Conservation (phyloP, 2,329 filamentous ascomycete species). For the Sporothrix globosa region DNA sequence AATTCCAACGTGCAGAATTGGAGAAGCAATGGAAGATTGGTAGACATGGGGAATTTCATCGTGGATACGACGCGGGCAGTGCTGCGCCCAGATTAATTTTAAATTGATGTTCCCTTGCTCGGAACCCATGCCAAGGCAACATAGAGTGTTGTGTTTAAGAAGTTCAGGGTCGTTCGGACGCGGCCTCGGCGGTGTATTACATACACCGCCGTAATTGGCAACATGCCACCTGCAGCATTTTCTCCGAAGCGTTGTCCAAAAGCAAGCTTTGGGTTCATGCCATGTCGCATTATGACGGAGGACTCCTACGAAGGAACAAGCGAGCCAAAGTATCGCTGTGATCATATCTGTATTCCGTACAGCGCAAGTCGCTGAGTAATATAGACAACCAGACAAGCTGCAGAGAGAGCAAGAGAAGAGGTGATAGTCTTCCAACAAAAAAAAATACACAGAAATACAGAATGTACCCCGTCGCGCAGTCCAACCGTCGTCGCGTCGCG, state of each 20-base stretch:
- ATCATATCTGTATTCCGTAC: no score
- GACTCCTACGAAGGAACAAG: constrained; percentile 5
- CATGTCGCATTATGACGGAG: constrained; percentile 15
- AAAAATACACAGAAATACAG: no score
- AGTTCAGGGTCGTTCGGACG: not conserved
- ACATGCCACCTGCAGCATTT: constrained; percentile 10
- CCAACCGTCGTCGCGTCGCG: not conserved
- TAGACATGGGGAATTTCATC: not conserved
- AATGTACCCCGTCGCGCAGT: not conserved
- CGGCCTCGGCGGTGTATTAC: not conserved
- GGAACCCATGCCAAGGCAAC: constrained; percentile 10
- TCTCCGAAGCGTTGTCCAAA: not conserved
- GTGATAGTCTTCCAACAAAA: no score
- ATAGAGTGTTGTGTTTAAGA: not conserved
- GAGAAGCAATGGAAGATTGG: not conserved
- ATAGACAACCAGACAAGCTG: not conserved
- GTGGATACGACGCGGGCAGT: constrained; percentile 20
- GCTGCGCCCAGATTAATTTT: constrained; percentile 23
- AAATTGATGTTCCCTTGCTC: constrained; percentile 15
- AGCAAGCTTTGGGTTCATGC: constrained; percentile 17
- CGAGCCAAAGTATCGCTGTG: no score
- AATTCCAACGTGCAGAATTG: constrained; percentile 21
- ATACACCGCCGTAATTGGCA: constrained; percentile 10
- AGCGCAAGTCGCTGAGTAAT: not conserved
- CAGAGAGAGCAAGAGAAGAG: not conserved